Base-by-base conservation (phyloP, 768 basidiomycete species). In the Bullera alba region DNA sequence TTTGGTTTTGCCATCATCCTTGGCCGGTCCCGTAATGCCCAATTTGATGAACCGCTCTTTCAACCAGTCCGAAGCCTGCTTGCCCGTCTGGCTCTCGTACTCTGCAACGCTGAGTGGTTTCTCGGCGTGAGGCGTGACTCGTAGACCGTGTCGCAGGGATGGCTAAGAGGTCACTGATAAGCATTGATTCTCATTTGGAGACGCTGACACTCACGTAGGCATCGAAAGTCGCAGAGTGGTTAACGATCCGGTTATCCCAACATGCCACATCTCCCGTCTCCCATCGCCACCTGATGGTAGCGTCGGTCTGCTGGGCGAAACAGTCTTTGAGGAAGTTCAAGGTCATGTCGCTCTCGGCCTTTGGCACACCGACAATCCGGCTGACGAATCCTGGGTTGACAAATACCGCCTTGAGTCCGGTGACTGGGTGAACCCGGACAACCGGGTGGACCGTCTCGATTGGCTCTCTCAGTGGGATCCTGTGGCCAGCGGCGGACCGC, bases 331-430 rank as follows among this genome's bases (percentile, higher is more conserved):
- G 75, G 72, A 87, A 83, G 29, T 70, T 71, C 42, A 89, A 74
- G 60, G 87, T 77, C 16, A 78, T 73, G 68, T 89, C 85, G n/a
- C 83, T 85, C 67, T 88, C 87, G 0, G 82, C 79, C 72, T 87
- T 88, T 21, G 86, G 85, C 10, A 88, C 76, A 41, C 83, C 86
- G 51, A 86, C 72, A 62, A 90, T 84, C 48, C 82, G 80, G 35
- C 84, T 80, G 2, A 85, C 87, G 74, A 90, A 90, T 15, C 86
- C 84, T 29, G 84, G 81, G 66, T 90, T 88, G 64, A 89, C 83
- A 62, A 83, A 88, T 54, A 90, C 73, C 51, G 80, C 82, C 78
- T 89, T 88, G 81, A 83, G 85, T 12, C 87, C 86, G 0, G 87
- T 91, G 1, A 78, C 82, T 17, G 88, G 87, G 67, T 89, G 83